A percentile compares a stretch with the other conserved stretches of the same genome.
phyloP scores from a whole-genome alignment of 768 basidiomycete genomes.

The Russula virescens region DNA sequence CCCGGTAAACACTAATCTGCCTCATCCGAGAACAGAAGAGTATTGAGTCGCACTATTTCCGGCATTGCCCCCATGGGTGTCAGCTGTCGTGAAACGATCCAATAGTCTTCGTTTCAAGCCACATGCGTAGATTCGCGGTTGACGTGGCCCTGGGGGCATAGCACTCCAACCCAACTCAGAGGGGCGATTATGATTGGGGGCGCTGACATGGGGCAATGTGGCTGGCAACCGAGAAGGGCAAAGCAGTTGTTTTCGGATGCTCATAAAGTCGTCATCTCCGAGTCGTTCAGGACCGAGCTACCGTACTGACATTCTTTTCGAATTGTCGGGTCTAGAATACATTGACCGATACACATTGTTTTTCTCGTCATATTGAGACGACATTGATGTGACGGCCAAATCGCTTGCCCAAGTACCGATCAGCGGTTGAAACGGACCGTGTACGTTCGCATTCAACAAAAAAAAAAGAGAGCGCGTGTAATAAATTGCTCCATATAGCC shows the following conservation, averaged over 20 bases:
- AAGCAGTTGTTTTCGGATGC: slow-evolving; percentile 6
- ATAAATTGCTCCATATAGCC: too few species aligned
- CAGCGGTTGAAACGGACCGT: neutral
- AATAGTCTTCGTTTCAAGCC: neutral
- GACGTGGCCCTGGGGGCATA: neutral
- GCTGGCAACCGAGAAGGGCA: slow-evolving; percentile 16
- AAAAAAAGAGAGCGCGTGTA: too few species aligned
- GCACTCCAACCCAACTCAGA: slow-evolving; percentile 1
- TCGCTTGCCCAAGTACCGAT: neutral
- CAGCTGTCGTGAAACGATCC: slow-evolving; percentile 7
- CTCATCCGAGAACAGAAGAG: neutral
- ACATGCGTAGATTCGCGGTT: neutral
- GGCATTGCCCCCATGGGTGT: neutral
- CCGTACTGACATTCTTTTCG: neutral
- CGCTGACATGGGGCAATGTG: slow-evolving; percentile 15
- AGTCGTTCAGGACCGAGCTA: slow-evolving; percentile 2
- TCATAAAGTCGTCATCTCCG: slow-evolving; percentile 5
- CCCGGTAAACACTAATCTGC: slow-evolving; percentile 2
- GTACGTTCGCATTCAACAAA: too few species aligned
- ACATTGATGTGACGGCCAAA: neutral
- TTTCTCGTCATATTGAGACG: too few species aligned
- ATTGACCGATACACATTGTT: too few species aligned
- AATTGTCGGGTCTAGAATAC: neutral
- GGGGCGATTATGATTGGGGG: slow-evolving; percentile 1
- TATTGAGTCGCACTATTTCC: slow-evolving; percentile 1